Base-by-base conservation (phyloP, 2,329 filamentous ascomycete species). In the Claviceps purpurea region DNA sequence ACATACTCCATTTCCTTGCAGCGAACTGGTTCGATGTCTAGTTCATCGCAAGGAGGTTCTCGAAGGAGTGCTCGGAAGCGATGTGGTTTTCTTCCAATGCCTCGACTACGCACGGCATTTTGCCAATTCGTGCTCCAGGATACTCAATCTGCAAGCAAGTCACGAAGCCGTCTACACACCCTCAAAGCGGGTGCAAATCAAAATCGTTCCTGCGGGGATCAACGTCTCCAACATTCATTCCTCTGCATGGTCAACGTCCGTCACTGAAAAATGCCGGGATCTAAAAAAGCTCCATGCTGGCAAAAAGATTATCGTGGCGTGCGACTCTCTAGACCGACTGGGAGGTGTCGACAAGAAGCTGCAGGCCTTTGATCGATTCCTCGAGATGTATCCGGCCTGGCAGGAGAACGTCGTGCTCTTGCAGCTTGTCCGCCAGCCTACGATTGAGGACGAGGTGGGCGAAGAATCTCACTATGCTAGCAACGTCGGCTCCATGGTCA, bases 61-160 rank as follows among this genome's bases (percentile, higher is more conserved):
- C 10, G 87, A 91, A 57, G 91, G 91, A 42, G 81, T 95, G 43
- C 75, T 97, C 44, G 89, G 90, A 16, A 81, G 90, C 50, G 95
- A 95, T 67, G 82, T 96, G 73, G 80, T 97, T 57, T 89, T 88
- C 1, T 95, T 97, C 71, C 91, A 96, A 68, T 91, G 89, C 5
- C 91, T 88, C 70, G 93, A 89, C 65, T 96, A 95, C 67, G 90
- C 89, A 10, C 82, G 89, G 20, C 91, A 96, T 66, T 96, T 97
- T 66, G 82, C 88, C 30, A 95, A 88, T 56, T 95, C 89, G 68
- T 96, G 89, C 69, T 93, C 88, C 2, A 81, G 90, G 30, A 85
- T 96, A 43, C 75, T 95, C 10, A 86, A 86, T 16, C 93, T 93
- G 61, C 84, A 88, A 47, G 93, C 89, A 0, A 89, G 88, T 52